phyloP scores from a whole-genome alignment of 1,284 basidiomycete genomes.

The Ganoderma lingzhi region DNA sequence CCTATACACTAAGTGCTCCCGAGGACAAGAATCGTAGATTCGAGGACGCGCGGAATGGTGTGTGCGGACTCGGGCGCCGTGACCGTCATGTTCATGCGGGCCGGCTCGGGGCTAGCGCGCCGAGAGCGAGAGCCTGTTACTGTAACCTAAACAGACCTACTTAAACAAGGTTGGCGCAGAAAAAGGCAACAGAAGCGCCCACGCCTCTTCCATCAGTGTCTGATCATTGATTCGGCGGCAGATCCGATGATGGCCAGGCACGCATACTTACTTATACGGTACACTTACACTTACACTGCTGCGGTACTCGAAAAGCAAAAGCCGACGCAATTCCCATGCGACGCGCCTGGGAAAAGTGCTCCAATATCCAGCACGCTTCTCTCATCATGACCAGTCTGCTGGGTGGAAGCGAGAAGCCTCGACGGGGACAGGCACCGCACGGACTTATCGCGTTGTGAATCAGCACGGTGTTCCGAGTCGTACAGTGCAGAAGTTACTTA shows the following conservation, averaged over 20 bases:
- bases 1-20: too few relatives aligned
- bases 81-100: too few relatives aligned
- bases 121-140: too few relatives aligned
- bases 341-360: neutral
- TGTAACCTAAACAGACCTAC: too few relatives aligned
- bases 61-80: too few relatives aligned
- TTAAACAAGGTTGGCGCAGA: neutral
- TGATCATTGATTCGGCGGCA: neutral
- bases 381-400: neutral
- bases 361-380: neutral
- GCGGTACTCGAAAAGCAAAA: too few relatives aligned
- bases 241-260: neutral
- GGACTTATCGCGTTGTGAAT: neutral
- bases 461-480: neutral
- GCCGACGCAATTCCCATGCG: neutral
- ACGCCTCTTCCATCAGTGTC: neutral
- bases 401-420: neutral
- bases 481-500: neutral
- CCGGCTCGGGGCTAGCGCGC: too few relatives aligned
- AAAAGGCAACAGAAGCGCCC: slow-evolving; percentile 1
- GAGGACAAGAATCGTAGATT: too few relatives aligned
- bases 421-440: neutral
- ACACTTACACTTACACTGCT: too few relatives aligned
- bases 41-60: too few relatives aligned
- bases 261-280: too few relatives aligned